phyloP scores from a whole-genome alignment of 768 basidiomycete species.

The Terana coerulea region DNA sequence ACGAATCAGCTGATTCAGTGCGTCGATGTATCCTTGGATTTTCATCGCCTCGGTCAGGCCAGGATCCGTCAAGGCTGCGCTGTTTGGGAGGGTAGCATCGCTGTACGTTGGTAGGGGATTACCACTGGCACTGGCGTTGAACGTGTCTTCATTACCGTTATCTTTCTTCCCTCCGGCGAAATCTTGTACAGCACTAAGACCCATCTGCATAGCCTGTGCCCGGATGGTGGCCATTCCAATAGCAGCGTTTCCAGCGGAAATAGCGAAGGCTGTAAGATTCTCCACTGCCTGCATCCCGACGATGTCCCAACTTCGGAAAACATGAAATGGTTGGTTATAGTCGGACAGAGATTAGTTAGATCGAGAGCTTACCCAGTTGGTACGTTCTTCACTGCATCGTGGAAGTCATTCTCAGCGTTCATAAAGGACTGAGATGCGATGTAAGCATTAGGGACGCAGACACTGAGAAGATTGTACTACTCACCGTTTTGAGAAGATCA shows the following conservation, averaged over 20 bases:
- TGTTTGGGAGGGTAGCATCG: neutral
- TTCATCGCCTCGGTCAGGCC: neutral
- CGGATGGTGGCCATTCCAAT: neutral
- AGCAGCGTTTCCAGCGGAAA: neutral
- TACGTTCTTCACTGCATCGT: conserved; percentile 1
- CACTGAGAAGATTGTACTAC: neutral
- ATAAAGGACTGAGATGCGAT: conserved; percentile 1
- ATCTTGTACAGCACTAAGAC: neutral
- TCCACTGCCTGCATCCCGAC: neutral
- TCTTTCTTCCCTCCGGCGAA: too few species aligned
- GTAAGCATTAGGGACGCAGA: neutral
- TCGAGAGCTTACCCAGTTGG: neutral
- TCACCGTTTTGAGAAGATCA: neutral
- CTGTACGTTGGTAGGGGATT: neutral
- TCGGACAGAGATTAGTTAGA: neutral
- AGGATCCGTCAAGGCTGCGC: neutral
- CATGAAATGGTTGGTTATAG: neutral
- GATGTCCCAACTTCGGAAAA: neutral
- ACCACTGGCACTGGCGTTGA: too few species aligned
- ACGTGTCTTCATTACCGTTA: too few species aligned
- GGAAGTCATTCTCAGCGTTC: conserved; percentile 5
- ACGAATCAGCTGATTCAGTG: neutral
- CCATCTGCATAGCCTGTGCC: neutral
- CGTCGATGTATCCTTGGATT: neutral
- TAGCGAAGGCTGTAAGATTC: neutral